Conservation (phyloP, 495 filamentous ascomycete genomes). For the Aspergillus bridgeri region DNA sequence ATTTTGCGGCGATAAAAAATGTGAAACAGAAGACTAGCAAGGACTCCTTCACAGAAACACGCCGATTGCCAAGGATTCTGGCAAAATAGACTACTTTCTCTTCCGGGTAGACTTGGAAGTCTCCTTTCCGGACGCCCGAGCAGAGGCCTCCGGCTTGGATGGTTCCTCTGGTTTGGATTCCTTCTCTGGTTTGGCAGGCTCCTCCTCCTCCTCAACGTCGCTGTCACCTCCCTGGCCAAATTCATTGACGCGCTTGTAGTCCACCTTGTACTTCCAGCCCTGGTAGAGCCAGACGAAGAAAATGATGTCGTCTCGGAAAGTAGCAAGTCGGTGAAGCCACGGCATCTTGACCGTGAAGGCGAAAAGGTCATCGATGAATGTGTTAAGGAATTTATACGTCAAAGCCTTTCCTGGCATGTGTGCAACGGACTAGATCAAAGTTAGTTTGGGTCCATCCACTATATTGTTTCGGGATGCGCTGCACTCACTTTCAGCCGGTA, state of each 20-base stretch:
- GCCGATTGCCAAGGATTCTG: background rate
- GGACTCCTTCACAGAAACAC: background rate
- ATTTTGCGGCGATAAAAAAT: background rate
- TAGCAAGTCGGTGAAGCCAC: constrained; percentile 88
- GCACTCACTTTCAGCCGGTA: constrained; percentile 75
- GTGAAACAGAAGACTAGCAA: background rate
- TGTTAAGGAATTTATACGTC: constrained; percentile 92
- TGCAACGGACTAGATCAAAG: constrained; percentile 64
- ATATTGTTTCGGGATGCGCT: constrained; percentile 10
- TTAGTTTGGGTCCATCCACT: background rate
- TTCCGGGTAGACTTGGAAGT: constrained; percentile 35
- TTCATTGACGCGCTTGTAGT: constrained; percentile 91
- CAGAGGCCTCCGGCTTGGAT: constrained; percentile 22
- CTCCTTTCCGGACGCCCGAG: constrained; percentile 34
- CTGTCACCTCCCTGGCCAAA: constrained; percentile 95
- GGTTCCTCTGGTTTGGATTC: constrained; percentile 4
- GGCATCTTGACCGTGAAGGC: constrained; percentile 99
- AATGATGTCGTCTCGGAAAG: constrained; percentile 91
- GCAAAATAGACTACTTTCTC: constrained; percentile 32
- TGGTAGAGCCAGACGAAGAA: constrained; percentile 99
- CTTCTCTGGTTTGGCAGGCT: constrained; percentile 16
- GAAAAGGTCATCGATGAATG: constrained; percentile 84
- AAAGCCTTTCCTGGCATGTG: constrained; percentile 96
- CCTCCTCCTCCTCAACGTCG: constrained; percentile 61
- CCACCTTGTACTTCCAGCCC: constrained; percentile 85